These are phyloP conservation scores for Yarrowia porcina DNA, from an alignment of 805 yeast species.

Conservation along the genomic window DNA sequence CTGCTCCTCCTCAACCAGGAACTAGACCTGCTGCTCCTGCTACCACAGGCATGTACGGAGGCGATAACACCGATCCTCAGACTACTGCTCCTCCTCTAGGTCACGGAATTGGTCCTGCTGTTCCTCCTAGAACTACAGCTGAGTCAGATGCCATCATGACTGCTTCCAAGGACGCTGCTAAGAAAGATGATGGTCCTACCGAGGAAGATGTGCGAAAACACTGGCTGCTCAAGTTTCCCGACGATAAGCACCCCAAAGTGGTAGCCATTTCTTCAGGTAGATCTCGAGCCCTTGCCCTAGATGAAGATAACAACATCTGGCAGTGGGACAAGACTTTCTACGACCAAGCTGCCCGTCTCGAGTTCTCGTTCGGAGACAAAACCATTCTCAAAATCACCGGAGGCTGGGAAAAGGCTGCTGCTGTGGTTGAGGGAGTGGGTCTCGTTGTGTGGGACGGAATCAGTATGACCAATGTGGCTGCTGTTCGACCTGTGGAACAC, in stretches of 20 bases:
- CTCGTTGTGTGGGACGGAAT: slow-evolving; percentile 54
- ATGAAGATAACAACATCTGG: slow-evolving; percentile 48
- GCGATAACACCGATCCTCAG: not conserved
- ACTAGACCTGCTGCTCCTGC: not conserved
- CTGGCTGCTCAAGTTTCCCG: slow-evolving; percentile 22
- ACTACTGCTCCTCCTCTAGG: slow-evolving; percentile 12
- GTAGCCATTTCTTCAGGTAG: slow-evolving; percentile 60
- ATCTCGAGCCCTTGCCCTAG: slow-evolving; percentile 60
- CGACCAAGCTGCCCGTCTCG: slow-evolving; percentile 27
- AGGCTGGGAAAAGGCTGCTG: slow-evolving; percentile 65
- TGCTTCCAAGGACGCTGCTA: not conserved
- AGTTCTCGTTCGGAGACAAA: slow-evolving; percentile 26
- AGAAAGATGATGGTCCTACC: not conserved
- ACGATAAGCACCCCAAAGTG: slow-evolving; percentile 36
- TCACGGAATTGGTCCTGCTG: slow-evolving; percentile 25
- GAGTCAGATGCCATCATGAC: slow-evolving; percentile 7
- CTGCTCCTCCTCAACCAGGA: not conserved
- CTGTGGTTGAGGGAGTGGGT: slow-evolving; percentile 50
- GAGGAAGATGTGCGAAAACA: not conserved
- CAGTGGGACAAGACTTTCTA: slow-evolving; percentile 53
- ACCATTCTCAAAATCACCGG: slow-evolving; percentile 46
- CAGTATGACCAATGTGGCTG: not conserved
- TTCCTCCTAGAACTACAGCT: not conserved
- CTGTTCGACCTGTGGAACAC: slow-evolving; percentile 11
- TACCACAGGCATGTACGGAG: slow-evolving; percentile 4